These are phyloP conservation scores for Pythium coloratum DNA, from an alignment of 352 stramenopile species.

Conservation along the genomic window DNA sequence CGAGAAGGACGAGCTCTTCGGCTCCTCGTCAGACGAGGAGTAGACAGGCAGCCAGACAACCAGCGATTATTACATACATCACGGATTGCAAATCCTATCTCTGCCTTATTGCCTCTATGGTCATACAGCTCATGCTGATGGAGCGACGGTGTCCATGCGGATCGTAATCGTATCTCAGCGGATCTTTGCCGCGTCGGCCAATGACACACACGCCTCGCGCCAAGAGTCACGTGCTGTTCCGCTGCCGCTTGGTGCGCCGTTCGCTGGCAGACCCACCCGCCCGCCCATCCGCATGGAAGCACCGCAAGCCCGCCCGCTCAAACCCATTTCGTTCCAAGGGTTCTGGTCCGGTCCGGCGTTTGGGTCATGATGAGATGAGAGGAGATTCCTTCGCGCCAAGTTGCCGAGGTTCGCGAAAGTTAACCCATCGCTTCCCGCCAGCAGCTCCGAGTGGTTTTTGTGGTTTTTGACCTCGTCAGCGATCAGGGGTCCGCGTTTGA, in stretches of 20 bases:
- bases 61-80: not conserved
- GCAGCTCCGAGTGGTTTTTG: constrained; percentile 21
- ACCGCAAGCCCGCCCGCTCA: not conserved
- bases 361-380: not conserved
- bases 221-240: not conserved
- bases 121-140: not conserved
- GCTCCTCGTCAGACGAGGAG: constrained; percentile 78
- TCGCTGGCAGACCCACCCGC: not conserved
- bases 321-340: not conserved
- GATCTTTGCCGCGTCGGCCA: not conserved
- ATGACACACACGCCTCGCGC: not conserved
- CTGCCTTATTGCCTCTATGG: not conserved
- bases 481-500: constrained; percentile 21
- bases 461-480: not conserved
- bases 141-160: not conserved
- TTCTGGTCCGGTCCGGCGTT: no score
- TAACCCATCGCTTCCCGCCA: not conserved
- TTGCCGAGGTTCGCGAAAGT: not conserved
- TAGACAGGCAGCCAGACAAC: constrained; percentile 32
- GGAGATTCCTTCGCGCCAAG: not conserved
- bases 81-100: not conserved
- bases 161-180: not conserved
- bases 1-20: constrained; percentile 85
- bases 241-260: not conserved
- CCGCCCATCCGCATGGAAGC: not conserved